Evolutionary conservation across 257 asterid genomes (phyloP).

Genomic region (Nicotiana knightiana): DNA sequence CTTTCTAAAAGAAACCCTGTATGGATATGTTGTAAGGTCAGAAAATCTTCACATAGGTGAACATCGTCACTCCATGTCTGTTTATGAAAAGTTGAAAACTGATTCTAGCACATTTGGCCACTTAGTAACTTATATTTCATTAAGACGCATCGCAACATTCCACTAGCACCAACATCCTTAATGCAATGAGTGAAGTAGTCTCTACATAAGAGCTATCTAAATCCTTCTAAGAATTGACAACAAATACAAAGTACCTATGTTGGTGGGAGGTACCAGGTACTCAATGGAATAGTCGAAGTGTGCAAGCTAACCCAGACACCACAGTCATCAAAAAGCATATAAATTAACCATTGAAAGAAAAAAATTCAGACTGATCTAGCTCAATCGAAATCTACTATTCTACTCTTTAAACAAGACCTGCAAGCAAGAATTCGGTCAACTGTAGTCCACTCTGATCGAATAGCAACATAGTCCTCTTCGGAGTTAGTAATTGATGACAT

Average conservation of each 20-base stretch:
- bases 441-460: constrained; percentile 94
- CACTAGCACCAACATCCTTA: neutral
- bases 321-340: too few species aligned
- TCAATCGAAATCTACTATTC: neutral
- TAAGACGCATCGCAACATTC: neutral
- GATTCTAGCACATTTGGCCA: constrained; percentile 1
- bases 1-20: neutral
- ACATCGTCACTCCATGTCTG: neutral
- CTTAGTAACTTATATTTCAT: neutral
- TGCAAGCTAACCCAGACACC: too few species aligned
- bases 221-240: neutral
- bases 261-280: too few species aligned
- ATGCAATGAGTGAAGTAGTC: neutral
- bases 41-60: neutral
- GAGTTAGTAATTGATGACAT: constrained; percentile 53
- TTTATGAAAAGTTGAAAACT: neutral
- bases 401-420: constrained; percentile 46
- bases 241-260: too few species aligned
- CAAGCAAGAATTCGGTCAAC: constrained; percentile 86
- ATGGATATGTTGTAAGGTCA: neutral
- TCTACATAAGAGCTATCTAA: neutral
- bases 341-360: neutral
- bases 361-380: neutral
- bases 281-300: too few species aligned
- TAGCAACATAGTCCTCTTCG: constrained; percentile 63